Conservation (phyloP, 495 filamentous ascomycete genomes). For the Sabuloglossum arenarium region DNA sequence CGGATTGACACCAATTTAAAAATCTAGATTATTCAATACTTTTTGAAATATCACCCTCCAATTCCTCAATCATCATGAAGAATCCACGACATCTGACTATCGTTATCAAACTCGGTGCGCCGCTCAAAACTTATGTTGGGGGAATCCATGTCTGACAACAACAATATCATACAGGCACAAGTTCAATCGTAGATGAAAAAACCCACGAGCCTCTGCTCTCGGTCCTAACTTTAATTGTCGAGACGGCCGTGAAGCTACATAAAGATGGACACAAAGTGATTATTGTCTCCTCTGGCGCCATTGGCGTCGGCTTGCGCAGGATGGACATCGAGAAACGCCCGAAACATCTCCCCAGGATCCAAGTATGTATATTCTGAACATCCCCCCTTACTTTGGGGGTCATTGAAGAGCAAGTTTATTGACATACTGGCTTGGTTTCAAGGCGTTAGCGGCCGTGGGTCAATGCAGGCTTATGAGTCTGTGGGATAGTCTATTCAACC, state of each 20-base stretch:
- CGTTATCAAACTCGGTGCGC: conserved; percentile 83
- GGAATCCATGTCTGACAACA: neutral
- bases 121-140: no score
- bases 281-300: conserved; percentile 89
- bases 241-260: conserved; percentile 66
- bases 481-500: conserved; percentile 80
- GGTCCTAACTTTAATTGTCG: conserved; percentile 73
- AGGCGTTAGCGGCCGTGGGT: conserved; percentile 89
- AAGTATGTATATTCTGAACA: conserved; percentile 25
- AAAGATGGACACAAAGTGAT: conserved; percentile 88
- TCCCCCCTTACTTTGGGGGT: neutral
- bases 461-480: conserved; percentile 90
- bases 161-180: conserved; percentile 43
- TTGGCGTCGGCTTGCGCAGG: conserved; percentile 72
- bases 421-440: neutral
- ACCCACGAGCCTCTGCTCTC: conserved; percentile 94
- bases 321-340: conserved; percentile 83
- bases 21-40: no score
- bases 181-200: conserved; percentile 91
- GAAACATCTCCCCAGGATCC: conserved; percentile 67
- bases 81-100: conserved; percentile 39
- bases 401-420: neutral
- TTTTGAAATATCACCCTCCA: neutral
- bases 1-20: no score
- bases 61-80: conserved; percentile 18